Conservation (phyloP, 1,139 yeast species). For the Candida mesenterica region DNA sequence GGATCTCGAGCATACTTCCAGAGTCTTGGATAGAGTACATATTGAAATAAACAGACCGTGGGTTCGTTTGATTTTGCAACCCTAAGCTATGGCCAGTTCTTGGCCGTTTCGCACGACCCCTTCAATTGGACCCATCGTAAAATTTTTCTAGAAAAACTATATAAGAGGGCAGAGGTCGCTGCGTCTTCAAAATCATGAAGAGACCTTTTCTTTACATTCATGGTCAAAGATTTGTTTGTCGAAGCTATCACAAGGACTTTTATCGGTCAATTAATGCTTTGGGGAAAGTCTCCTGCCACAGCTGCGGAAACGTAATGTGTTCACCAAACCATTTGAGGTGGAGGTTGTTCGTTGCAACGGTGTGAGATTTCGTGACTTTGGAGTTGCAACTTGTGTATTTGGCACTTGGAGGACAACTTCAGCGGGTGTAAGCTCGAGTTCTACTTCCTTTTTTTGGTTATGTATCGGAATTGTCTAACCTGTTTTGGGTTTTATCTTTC, state of each 20-base stretch:
- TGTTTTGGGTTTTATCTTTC: constrained; percentile 17
- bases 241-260: constrained; percentile 65
- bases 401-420: no score
- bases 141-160: constrained; percentile 12
- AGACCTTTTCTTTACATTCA: constrained; percentile 48
- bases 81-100: neutral
- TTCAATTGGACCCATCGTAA: no score
- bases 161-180: neutral
- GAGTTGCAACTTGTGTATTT: no score
- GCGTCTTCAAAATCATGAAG: no score
- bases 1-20: constrained; percentile 34
- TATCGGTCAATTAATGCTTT: constrained; percentile 48
- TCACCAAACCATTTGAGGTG: constrained; percentile 31
- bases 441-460: constrained; percentile 4
- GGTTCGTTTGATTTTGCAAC: neutral
- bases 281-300: constrained; percentile 96
- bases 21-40: constrained; percentile 31
- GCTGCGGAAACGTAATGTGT: constrained; percentile 60
- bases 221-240: constrained; percentile 79
- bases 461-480: constrained; percentile 10
- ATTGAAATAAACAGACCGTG: constrained; percentile 9
- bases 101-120: no score
- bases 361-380: no score
- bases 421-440: neutral
- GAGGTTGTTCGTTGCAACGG: no score